Base-by-base conservation (phyloP, 345 rosid species). In the Citrus reticulata region DNA sequence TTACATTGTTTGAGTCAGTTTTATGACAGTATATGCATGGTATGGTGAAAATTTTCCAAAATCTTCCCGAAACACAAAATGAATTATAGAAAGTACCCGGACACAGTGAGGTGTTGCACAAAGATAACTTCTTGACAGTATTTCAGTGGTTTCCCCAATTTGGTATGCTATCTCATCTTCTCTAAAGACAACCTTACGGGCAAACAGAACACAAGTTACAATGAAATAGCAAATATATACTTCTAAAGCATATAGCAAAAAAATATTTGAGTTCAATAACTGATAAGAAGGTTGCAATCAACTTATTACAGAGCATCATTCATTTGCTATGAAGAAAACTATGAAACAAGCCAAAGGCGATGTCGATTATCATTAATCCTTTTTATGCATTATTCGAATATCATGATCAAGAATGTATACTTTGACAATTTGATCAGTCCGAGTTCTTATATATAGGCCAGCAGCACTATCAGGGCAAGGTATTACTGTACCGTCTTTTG, bases 41-140 rank as follows among this genome's bases (percentile, higher is more conserved):
- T 40, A 14, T 51, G 25, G 19, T 20, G 10, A 74, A 24, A 14
- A 37, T 5, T 49, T 49, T n/a, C 46, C 32, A 64, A 5, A 58
- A 34, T 35, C 4, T 14, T n/a, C 4, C 35, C 1, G 9, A 32
- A 66, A 39, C 9, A 77, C 46, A 73, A 51, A 46, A 62, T 25
- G 34, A 58, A 68, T 11, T n/a, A 57, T 42, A 66, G 71, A 59
- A 76, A 46, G 27, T 95, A 95, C 99, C 97, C 75, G 89, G 65
- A 95, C 98, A 78, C 92, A 90, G 77, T 95, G 99, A 85, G 99
- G 99, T 37, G 98, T 95, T 76, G 97, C 97, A 81, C 98, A 93
- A 64, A 95, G 99, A 85, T 83, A 92, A 75, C 99, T 96, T 72
- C 85, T 76, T 58, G 96, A 93, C 35, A 93, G 82, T 81, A 93